Base-by-base conservation (phyloP, 345 rosid genomes). In the Linum usitatissimum region DNA sequence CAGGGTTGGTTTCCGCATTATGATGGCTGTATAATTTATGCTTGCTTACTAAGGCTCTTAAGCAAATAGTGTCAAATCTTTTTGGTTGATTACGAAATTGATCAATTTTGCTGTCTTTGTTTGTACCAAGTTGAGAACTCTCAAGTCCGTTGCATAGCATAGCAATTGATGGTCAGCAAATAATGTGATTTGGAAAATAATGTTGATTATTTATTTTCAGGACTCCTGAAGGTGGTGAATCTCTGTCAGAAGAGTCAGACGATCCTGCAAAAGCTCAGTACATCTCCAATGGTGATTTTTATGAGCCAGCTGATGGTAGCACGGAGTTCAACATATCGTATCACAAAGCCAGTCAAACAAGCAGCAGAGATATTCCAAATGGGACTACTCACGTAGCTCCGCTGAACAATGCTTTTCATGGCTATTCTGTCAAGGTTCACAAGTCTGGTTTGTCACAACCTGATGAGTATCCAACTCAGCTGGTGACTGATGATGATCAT, bases 211-310 rank as follows among this genome's bases (percentile, higher is more conserved):
- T 59, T 31, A n/a, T 72, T 64, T 49, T 64, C 74, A 93, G 99
- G 99, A 86, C 86, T 10, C 90, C 85, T 1, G 84, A 74, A 28
- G 96, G 72, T 73, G 79, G 81, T 28, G 97, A 79, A 42, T 83
- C 76, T 60, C 61, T 78, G 18, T 80, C 87, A 8, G 93, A 76
- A 58, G 92, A 74, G 28, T 83, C 82, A 0, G 88, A 84, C 63
- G 79, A 76, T 68, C 84, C 83, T 9, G 79, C 73, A 55, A 73
- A 78, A 66, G 72, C 85, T 62, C 87, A 70, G 21, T 73, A 69
- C 69, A 70, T 66, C 30, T 80, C 77, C 1, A 83, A 81, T 76
- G 86, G 81, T 58, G 86, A 81, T 68, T 77, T 86, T 60, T 79
- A 69, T 9, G 85, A 81, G 66, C 80, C 82, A 4, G 68, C 79